Percentiles rank a stretch among this genome's conserved stretches.
These are phyloP conservation scores for Dichomitus squalens DNA, from an alignment of 1,284 basidiomycete species.

Conservation along the genomic window DNA sequence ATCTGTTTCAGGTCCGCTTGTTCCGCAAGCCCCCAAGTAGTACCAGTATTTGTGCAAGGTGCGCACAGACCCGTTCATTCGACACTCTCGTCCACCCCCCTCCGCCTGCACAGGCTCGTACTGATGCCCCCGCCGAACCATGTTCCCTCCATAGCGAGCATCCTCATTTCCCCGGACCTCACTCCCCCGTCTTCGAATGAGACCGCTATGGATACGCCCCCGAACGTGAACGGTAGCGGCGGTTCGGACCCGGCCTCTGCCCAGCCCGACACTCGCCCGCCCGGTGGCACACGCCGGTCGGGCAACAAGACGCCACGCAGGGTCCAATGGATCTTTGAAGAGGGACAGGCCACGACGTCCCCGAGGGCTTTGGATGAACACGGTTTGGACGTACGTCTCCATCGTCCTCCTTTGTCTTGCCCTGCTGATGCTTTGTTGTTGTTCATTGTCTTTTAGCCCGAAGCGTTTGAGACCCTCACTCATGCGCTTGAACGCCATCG, in stretches of 20 bases:
- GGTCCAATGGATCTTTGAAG: constrained; percentile 47
- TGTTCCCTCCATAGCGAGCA: constrained; percentile 28
- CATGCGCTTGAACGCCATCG: constrained; percentile 44
- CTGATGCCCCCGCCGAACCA: constrained; percentile 20
- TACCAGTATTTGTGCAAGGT: constrained; percentile 15
- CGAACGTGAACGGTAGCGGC: constrained; percentile 1
- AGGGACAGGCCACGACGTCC: constrained; percentile 12
- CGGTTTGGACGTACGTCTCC: constrained; percentile 46
- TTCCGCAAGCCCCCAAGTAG: not conserved
- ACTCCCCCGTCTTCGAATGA: constrained; percentile 20
- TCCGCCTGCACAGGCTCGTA: constrained; percentile 2
- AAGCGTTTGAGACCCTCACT: constrained; percentile 52
- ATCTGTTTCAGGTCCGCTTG: not conserved
- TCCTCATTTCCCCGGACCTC: constrained; percentile 18
- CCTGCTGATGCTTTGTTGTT: not conserved
- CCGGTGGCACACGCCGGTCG: constrained; percentile 32
- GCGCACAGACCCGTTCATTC: constrained; percentile 1
- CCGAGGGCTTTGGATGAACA: constrained; percentile 45
- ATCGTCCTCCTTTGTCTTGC: not conserved
- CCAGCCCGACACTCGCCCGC: constrained; percentile 20
- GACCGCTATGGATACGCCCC: constrained; percentile 22
- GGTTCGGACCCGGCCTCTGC: not conserved
- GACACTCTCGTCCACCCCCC: not conserved
- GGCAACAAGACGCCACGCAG: constrained; percentile 48
- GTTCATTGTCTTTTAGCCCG: constrained; percentile 40